Evolutionary conservation across 176 grass and related monocot genomes (phyloP).

Genomic region (Rhynchospora pubera): DNA sequence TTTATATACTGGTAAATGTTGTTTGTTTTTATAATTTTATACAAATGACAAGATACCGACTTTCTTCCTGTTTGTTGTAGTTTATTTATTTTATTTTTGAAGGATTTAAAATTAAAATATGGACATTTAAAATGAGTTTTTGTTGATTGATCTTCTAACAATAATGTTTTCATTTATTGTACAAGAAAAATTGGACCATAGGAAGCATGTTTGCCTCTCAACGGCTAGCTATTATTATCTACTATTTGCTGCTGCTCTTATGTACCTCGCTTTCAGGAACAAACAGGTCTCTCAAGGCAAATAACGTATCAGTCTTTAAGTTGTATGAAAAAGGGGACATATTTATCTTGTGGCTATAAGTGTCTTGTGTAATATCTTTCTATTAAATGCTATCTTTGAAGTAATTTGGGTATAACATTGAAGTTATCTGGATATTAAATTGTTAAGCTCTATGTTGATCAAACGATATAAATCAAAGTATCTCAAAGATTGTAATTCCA

Average conservation of each 20-base stretch:
- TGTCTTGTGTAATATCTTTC: neutral
- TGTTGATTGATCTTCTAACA: neutral
- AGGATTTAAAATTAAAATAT: neutral
- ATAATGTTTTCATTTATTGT: neutral
- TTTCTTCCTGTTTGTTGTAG: neutral
- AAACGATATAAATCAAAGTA: no score
- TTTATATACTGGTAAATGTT: neutral
- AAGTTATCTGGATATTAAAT: neutral
- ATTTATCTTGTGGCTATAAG: neutral
- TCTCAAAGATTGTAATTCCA: no score
- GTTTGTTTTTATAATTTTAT: neutral
- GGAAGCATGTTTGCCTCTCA: neutral
- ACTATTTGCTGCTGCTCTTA: neutral
- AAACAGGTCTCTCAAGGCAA: neutral
- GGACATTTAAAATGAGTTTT: neutral
- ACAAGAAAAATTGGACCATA: neutral
- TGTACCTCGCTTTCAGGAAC: neutral
- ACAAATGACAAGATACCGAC: neutral
- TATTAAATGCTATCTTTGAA: neutral
- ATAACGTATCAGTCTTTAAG: neutral
- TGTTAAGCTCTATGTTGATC: neutral
- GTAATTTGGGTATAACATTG: neutral
- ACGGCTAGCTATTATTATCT: slow-evolving; percentile 1
- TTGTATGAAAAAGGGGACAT: neutral
- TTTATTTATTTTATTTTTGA: neutral